A percentile compares a stretch with the other conserved stretches of the same genome.
phyloP scores from a whole-genome alignment of 495 filamentous ascomycete species.

The Tuber indicum region DNA sequence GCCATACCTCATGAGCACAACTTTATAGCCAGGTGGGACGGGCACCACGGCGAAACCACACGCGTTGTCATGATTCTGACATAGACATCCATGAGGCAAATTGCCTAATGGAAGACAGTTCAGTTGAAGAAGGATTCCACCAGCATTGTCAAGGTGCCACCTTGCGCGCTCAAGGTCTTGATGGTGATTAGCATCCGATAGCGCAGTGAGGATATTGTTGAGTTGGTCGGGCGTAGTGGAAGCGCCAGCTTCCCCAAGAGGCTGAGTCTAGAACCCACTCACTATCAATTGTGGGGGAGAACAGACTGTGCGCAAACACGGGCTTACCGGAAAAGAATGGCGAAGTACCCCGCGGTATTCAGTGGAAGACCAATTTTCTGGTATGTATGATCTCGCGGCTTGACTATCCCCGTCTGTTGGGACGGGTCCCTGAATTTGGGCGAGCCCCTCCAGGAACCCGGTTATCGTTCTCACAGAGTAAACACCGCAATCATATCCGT shows the following conservation, averaged over 20 bases:
- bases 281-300: neutral
- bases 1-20: conserved; percentile 28
- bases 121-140: conserved; percentile 14
- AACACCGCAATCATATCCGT: conserved; percentile 19
- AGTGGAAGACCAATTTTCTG: neutral
- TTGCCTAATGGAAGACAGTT: neutral
- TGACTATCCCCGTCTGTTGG: neutral
- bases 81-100: neutral
- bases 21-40: conserved; percentile 8
- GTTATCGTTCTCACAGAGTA: conserved; percentile 3
- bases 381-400: neutral
- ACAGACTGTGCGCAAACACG: neutral
- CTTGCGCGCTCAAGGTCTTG: neutral
- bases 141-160: conserved; percentile 32
- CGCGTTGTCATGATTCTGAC: neutral
- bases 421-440: neutral
- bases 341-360: neutral
- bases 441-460: conserved; percentile 5
- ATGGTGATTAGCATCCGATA: conserved; percentile 6
- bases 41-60: conserved; percentile 14
- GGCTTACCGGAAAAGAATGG: neutral
- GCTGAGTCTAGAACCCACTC: neutral
- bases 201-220: neutral
- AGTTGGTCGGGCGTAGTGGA: neutral
- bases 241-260: neutral